Percentiles rank a stretch among this genome's conserved stretches.
These are phyloP conservation scores for Geranomyces variabilis DNA, from an alignment of 192 early-diverging fungal species.

Conservation along the genomic window DNA sequence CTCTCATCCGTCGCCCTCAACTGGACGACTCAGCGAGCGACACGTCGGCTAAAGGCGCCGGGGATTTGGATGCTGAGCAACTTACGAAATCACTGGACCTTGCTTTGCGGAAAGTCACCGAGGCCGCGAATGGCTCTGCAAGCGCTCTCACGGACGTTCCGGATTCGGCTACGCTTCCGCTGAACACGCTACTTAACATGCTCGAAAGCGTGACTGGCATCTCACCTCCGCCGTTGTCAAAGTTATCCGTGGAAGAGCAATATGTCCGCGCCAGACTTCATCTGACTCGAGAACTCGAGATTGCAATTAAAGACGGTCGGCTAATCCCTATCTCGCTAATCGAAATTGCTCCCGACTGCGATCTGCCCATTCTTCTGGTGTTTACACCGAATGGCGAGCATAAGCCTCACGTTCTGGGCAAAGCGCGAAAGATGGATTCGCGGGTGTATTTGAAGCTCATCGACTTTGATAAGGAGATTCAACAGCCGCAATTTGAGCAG, in stretches of 20 bases:
- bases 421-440: conserved; percentile 79
- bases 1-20: not conserved
- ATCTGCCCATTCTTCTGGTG: conserved; percentile 75
- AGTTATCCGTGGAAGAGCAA: conserved; percentile 68
- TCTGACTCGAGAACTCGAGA: conserved; percentile 73
- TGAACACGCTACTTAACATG: conserved; percentile 65
- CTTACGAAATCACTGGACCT: conserved; percentile 15
- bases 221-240: conserved; percentile 68
- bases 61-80: conserved; percentile 15
- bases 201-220: conserved; percentile 67
- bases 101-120: conserved; percentile 14
- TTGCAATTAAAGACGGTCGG: conserved; percentile 69
- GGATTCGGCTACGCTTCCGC: conserved; percentile 30
- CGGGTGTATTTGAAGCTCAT: conserved; percentile 81
- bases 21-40: conserved; percentile 5
- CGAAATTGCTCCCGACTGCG: conserved; percentile 66
- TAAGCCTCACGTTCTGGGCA: conserved; percentile 64
- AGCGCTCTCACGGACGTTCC: not conserved
- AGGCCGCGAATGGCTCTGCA: conserved; percentile 12
- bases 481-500: conserved; percentile 78
- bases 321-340: conserved; percentile 65
- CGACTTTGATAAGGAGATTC: conserved; percentile 84
- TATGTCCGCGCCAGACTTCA: conserved; percentile 72
- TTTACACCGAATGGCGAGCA: conserved; percentile 64
- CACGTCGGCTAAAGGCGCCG: conserved; percentile 2